phyloP scores from a whole-genome alignment of 352 stramenopile genomes.

The Pythium biforme region DNA sequence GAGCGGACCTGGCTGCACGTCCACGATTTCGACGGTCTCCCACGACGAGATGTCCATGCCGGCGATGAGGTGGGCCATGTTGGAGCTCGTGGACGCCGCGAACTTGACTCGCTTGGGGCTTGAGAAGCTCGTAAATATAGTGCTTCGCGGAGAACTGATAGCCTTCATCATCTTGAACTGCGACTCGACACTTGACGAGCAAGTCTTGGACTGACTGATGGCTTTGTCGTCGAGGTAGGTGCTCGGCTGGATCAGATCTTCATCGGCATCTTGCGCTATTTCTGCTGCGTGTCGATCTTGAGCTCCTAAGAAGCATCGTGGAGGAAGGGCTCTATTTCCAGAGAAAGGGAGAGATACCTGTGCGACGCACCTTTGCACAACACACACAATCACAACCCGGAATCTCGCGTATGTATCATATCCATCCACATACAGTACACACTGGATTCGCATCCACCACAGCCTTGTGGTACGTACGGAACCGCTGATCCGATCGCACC shows the following conservation, averaged over 20 bases:
- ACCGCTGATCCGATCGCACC: neutral
- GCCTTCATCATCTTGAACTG: slow-evolving; percentile 25
- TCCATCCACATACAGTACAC: slow-evolving; percentile 12
- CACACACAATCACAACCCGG: too few species aligned
- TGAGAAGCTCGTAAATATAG: slow-evolving; percentile 25
- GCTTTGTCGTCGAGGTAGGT: neutral
- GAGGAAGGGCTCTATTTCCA: neutral
- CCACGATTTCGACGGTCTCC: slow-evolving; percentile 38
- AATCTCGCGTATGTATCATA: slow-evolving; percentile 3
- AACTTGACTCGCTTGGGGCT: slow-evolving; percentile 15
- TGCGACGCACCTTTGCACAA: neutral
- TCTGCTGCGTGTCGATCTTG: neutral
- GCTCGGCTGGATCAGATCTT: neutral
- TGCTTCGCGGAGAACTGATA: neutral
- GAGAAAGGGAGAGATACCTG: too few species aligned
- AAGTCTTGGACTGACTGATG: slow-evolving; percentile 6
- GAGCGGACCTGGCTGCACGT: slow-evolving; percentile 47
- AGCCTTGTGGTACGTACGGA: slow-evolving; percentile 4
- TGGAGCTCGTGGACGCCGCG: neutral
- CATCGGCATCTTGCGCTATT: neutral
- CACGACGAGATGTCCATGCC: slow-evolving; percentile 32
- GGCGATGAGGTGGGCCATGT: slow-evolving; percentile 9
- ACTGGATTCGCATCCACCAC: neutral
- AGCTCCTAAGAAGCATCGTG: neutral
- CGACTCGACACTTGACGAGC: neutral